Base-by-base conservation (phyloP, 2,329 filamentous ascomycete species). In the Aspergillus luchuensis region DNA sequence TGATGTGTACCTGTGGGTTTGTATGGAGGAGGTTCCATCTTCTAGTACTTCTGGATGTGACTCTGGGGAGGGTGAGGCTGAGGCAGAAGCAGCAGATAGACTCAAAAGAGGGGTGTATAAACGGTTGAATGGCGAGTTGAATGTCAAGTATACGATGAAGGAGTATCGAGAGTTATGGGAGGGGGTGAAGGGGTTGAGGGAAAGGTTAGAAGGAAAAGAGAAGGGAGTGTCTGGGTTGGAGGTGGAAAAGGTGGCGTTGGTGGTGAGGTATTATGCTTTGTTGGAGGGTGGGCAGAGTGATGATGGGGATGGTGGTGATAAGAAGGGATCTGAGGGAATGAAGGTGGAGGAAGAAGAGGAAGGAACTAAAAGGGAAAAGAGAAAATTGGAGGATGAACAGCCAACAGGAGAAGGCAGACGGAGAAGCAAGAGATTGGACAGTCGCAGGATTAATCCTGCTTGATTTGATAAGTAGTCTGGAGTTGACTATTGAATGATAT, bases 1-100 rank as follows among this genome's bases (percentile, higher is more conserved):
- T 47, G 78, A 80, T 63, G 59, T 75, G 21, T 80, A 70, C 55
- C 64, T 72, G 8, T 81, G 79, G 78, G 63, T 80, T 2, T 71
- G 72, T 70, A 17, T 69, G 39, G 58, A 63, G 19, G 61, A 62
- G 11, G 8, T 72, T 66, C 28, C 69, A 2, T 28, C 25, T 72
- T 2, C 59, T 49, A 48, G n/a, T 72, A 3, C 59, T 49, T 50
- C 17, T 30, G 3, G 4, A 8, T 4, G 2, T 25, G 30, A 30
- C 8, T 13, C 10, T 15, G 15, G 43, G 4, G 48, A 59, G 21
- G 45, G 23, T 8, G 45, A 59, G 19, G 45, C 38, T 10, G 50
- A 49, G 25, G 11, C 10, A 5, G 33, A 36, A 1, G 33, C 33
- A 36, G 33, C 33, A 36, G 19, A 13, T 57, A 30, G 55, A 36